These are phyloP conservation scores for Fraxinus cuspidata DNA, from an alignment of 257 asterid species.

Conservation along the genomic window DNA sequence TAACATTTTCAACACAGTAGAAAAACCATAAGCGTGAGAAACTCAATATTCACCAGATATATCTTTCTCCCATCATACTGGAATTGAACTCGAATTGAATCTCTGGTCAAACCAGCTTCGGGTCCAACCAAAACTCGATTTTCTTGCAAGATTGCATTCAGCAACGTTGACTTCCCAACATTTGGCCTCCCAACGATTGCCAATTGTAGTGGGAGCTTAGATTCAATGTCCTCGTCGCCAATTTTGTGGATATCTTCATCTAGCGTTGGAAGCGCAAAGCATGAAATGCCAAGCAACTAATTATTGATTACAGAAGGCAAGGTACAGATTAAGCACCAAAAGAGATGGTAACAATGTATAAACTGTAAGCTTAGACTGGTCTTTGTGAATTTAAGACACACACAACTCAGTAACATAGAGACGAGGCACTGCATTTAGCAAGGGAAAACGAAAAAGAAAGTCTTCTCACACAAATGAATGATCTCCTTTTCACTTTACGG, in stretches of 20 bases:
- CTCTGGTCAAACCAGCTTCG: constrained; percentile 97
- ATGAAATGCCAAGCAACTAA: not conserved
- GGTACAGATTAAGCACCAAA: constrained; percentile 4
- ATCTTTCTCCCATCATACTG: constrained; percentile 79
- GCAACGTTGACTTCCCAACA: constrained; percentile 96
- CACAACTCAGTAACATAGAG: not conserved
- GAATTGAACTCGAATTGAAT: constrained; percentile 85
- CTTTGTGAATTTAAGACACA: not conserved
- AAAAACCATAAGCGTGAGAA: constrained; percentile 5
- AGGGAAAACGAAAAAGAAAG: not conserved
- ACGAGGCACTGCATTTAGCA: not conserved
- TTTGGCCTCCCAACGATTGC: constrained; percentile 98
- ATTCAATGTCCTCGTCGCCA: constrained; percentile 45
- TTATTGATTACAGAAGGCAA: constrained; percentile 1
- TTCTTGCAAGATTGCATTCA: constrained; percentile 88
- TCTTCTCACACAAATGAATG: not conserved
- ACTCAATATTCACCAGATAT: constrained; percentile 56
- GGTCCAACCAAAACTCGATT: constrained; percentile 97
- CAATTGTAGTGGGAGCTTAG: constrained; percentile 85
- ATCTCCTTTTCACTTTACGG: not conserved
- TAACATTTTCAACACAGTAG: constrained; percentile 21
- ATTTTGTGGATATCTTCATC: constrained; percentile 40
- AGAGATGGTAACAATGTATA: constrained; percentile 4
- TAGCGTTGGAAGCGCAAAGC: constrained; percentile 26
- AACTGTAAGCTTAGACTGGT: not conserved